phyloP scores from a whole-genome alignment of 2,329 filamentous ascomycete genomes.

The Bipolaris victoriae region DNA sequence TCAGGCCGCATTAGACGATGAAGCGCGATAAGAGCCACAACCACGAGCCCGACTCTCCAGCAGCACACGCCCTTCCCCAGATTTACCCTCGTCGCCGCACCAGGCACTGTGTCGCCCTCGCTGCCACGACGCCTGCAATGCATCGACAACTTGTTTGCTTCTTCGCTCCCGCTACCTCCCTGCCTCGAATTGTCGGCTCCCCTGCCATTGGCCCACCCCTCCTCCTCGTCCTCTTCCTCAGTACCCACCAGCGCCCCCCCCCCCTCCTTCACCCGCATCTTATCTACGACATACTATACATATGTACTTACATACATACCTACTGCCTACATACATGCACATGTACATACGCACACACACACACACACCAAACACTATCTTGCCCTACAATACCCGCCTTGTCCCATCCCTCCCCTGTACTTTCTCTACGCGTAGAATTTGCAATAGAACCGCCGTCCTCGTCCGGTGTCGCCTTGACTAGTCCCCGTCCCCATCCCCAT shows the following conservation, averaged over 20 bases:
- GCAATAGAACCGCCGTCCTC: neutral
- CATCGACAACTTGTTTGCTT: conserved; percentile 21
- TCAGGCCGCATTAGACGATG: conserved; percentile 12
- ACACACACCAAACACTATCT: neutral
- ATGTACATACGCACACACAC: neutral
- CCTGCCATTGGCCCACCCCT: neutral
- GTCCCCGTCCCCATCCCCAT: too few species aligned
- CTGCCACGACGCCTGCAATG: too few species aligned
- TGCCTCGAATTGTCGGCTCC: neutral
- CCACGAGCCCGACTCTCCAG: neutral
- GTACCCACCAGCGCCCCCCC: too few species aligned
- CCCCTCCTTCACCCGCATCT: too few species aligned
- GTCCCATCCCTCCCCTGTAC: neutral
- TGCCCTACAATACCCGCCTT: too few species aligned
- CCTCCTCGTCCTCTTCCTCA: too few species aligned
- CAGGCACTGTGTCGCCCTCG: neutral
- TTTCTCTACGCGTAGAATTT: neutral
- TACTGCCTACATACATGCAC: neutral
- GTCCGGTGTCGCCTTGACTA: neutral
- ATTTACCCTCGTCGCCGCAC: conserved; percentile 23
- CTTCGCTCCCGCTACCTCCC: conserved; percentile 30
- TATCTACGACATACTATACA: neutral
- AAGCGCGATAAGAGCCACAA: conserved; percentile 32
- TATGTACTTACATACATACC: neutral
- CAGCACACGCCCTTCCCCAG: conserved; percentile 35